Evolutionary conservation across 2,329 filamentous ascomycete genomes (phyloP).

Genomic region (Claviceps africana): DNA sequence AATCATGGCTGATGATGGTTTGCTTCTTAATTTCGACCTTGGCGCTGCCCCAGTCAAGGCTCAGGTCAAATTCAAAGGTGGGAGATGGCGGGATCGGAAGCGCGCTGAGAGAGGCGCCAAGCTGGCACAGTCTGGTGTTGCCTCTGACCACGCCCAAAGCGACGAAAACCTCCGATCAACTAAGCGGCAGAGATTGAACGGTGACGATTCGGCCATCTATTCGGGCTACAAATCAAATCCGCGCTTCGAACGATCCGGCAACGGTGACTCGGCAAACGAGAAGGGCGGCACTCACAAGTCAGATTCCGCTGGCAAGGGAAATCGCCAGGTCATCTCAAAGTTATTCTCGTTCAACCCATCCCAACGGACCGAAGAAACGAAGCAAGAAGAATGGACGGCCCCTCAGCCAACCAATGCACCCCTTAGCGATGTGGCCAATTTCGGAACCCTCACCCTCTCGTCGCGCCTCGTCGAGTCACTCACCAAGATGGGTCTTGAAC

Average conservation of each 20-base stretch:
- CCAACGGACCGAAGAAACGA: conserved; percentile 48
- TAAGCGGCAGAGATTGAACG: conserved; percentile 32
- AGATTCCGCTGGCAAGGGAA: conserved; percentile 10
- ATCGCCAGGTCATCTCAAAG: conserved; percentile 63
- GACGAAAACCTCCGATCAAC: conserved; percentile 20
- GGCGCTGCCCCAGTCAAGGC: conserved; percentile 50
- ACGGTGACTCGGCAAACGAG: conserved; percentile 8
- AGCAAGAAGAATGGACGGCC: conserved; percentile 36
- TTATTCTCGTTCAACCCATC: conserved; percentile 83
- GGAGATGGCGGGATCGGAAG: conserved; percentile 82
- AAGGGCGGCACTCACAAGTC: conserved; percentile 9
- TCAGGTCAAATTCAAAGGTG: conserved; percentile 62
- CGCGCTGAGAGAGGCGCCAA: conserved; percentile 39
- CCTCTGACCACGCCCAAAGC: conserved; percentile 11
- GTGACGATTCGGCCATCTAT: conserved; percentile 9
- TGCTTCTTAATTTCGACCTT: conserved; percentile 85
- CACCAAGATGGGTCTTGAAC: conserved; percentile 74
- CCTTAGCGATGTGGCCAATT: conserved; percentile 70
- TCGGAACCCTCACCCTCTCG: conserved; percentile 74
- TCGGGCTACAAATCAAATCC: neutral
- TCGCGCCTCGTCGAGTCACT: conserved; percentile 69
- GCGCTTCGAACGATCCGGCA: neutral
- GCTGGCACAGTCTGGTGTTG: conserved; percentile 12
- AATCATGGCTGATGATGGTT: conserved; percentile 81
- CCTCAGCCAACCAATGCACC: conserved; percentile 82